A percentile compares a stretch with the other conserved stretches of the same genome.
These are phyloP conservation scores for Colletotrichum truncatum DNA, from an alignment of 2,329 filamentous ascomycete species.

Conservation along the genomic window DNA sequence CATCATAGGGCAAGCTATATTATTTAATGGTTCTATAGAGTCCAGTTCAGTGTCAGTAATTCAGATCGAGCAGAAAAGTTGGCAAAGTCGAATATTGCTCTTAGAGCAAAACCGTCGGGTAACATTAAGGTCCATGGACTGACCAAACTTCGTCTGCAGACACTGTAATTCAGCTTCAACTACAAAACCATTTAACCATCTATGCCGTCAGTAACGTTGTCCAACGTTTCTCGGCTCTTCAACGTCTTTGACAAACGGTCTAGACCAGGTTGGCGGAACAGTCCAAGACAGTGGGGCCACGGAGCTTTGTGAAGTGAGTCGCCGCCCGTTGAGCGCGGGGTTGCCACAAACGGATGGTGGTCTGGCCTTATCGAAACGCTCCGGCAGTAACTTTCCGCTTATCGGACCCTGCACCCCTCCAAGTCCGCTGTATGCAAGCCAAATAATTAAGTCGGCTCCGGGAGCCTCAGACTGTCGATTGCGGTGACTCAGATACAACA, in stretches of 20 bases:
- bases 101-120: too few relatives aligned
- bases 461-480: neutral
- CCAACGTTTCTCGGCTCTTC: neutral
- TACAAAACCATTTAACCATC: neutral
- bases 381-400: constrained; percentile 27
- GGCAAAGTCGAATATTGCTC: too few relatives aligned
- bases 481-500: constrained; percentile 26
- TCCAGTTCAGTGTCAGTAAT: too few relatives aligned
- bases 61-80: too few relatives aligned
- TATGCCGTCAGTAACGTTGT: neutral
- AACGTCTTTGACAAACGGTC: neutral
- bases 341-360: constrained; percentile 28
- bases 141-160: too few relatives aligned
- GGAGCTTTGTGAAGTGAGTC: neutral
- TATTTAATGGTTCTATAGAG: too few relatives aligned
- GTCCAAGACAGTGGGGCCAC: neutral
- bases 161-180: too few relatives aligned
- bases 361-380: constrained; percentile 23
- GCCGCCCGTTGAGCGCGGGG: constrained; percentile 14
- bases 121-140: too few relatives aligned
- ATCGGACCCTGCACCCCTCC: constrained; percentile 28
- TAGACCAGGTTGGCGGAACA: neutral
- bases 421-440: constrained; percentile 9
- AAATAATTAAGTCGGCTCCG: constrained; percentile 16
- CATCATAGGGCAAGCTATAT: too few relatives aligned